Percentiles rank a stretch among this genome's conserved stretches.
Conservation (phyloP, 1,139 yeast genomes). For the Saccharomyces hybrid region DNA sequence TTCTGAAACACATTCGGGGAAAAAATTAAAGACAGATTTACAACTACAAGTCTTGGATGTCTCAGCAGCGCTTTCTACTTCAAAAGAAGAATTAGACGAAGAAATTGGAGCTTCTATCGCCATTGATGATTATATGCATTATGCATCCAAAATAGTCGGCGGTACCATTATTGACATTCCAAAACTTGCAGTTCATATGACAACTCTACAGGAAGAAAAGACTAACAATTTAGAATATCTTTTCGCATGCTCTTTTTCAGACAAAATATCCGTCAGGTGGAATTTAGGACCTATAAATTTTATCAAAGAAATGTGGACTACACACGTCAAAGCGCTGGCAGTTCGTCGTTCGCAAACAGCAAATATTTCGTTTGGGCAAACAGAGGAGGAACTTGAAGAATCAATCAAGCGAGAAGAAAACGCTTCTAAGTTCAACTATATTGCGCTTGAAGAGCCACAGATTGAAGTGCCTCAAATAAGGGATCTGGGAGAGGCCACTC, state of each 20-base stretch:
- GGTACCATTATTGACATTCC: constrained; percentile 80
- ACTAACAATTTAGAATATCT: constrained; percentile 52
- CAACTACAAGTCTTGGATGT: constrained; percentile 52
- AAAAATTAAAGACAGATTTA: constrained; percentile 39
- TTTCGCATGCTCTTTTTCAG: constrained; percentile 70
- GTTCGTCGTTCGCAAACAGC: constrained; percentile 38
- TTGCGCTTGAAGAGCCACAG: constrained; percentile 63
- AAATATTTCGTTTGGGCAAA: constrained; percentile 25
- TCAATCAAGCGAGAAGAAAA: constrained; percentile 57
- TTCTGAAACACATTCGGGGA: constrained; percentile 45
- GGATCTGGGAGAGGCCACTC: constrained; percentile 94
- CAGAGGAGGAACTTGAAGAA: constrained; percentile 40
- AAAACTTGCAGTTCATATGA: constrained; percentile 65
- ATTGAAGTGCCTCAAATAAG: constrained; percentile 84
- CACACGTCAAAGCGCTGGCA: constrained; percentile 55
- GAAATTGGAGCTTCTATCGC: constrained; percentile 40
- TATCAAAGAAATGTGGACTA: constrained; percentile 82
- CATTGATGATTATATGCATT: constrained; percentile 48
- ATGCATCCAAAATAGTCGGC: constrained; percentile 59
- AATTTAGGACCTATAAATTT: constrained; percentile 87
- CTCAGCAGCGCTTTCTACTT: constrained; percentile 54
- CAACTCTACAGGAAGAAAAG: constrained; percentile 51
- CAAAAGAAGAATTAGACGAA: constrained; percentile 39
- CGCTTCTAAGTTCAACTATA: constrained; percentile 51
- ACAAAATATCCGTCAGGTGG: constrained; percentile 88